These are phyloP conservation scores for Aspergillus transmontanensis DNA, from an alignment of 2,329 filamentous ascomycete genomes.

Conservation along the genomic window DNA sequence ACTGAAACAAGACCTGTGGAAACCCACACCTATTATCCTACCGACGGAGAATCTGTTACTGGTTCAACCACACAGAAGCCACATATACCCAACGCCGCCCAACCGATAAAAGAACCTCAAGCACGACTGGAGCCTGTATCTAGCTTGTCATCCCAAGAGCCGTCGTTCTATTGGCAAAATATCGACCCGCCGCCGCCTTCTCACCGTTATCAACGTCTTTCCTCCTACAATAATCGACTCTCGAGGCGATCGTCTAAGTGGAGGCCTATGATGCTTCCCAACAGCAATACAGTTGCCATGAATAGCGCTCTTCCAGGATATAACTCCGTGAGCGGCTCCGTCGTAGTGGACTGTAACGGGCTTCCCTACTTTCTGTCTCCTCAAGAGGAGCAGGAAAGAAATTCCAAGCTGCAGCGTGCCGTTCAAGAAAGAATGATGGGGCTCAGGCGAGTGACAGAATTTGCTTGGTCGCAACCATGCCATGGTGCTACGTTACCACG, in stretches of 20 bases:
- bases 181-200: conserved; percentile 7
- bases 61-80: neutral
- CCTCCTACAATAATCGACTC: neutral
- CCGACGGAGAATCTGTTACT: neutral
- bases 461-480: conserved; percentile 22
- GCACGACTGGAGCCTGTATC: conserved; percentile 2
- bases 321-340: conserved; percentile 30
- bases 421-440: conserved; percentile 31
- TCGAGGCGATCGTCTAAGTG: neutral
- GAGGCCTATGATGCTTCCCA: conserved; percentile 6
- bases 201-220: neutral
- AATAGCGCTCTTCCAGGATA: conserved; percentile 21
- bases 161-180: conserved; percentile 10
- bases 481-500: conserved; percentile 12
- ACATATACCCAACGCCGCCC: conserved; percentile 1
- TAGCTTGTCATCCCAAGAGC: conserved; percentile 10
- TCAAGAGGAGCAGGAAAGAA: conserved; percentile 26
- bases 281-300: neutral
- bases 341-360: conserved; percentile 28
- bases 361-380: conserved; percentile 28
- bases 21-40: neutral
- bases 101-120: neutral
- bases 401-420: conserved; percentile 19
- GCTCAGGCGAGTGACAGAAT: conserved; percentile 23
- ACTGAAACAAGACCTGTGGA: neutral